Percentiles rank a stretch among this genome's conserved stretches.
phyloP scores from a whole-genome alignment of 2,329 filamentous ascomycete species.

The Alternaria sp. region DNA sequence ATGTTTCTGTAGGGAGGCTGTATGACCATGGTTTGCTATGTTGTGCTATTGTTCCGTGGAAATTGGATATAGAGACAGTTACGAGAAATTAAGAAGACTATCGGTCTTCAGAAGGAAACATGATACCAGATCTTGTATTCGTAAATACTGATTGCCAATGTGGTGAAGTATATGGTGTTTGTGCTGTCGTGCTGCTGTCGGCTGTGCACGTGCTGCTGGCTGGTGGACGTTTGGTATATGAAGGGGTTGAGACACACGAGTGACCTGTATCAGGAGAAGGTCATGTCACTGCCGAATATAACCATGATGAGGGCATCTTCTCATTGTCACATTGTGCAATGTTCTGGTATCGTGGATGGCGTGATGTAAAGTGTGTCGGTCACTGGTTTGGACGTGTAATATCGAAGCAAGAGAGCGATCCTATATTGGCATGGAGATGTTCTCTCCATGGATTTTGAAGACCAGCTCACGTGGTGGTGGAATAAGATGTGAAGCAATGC shows the following conservation, averaged over 20 bases:
- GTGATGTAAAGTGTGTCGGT: neutral
- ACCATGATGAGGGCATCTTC: neutral
- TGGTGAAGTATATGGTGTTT: constrained; percentile 2
- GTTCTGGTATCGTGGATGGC: neutral
- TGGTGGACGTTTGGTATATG: neutral
- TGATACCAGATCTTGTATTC: neutral
- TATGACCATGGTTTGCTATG: neutral
- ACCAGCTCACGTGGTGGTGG: neutral
- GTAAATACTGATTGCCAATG: neutral
- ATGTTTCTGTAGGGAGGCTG: neutral
- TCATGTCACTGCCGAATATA: neutral
- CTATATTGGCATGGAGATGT: neutral
- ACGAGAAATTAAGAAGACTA: neutral
- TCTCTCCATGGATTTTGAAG: neutral
- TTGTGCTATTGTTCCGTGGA: neutral
- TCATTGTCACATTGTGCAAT: neutral
- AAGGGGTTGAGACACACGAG: neutral
- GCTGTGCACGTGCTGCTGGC: neutral
- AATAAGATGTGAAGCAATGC: neutral
- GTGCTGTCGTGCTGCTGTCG: neutral
- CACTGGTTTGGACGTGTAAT: neutral
- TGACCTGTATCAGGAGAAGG: neutral
- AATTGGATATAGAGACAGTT: neutral
- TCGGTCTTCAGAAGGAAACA: neutral
- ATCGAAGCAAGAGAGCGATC: neutral